Conservation (phyloP, 2,329 filamentous ascomycete species). For the Ophiocordyceps australis region DNA sequence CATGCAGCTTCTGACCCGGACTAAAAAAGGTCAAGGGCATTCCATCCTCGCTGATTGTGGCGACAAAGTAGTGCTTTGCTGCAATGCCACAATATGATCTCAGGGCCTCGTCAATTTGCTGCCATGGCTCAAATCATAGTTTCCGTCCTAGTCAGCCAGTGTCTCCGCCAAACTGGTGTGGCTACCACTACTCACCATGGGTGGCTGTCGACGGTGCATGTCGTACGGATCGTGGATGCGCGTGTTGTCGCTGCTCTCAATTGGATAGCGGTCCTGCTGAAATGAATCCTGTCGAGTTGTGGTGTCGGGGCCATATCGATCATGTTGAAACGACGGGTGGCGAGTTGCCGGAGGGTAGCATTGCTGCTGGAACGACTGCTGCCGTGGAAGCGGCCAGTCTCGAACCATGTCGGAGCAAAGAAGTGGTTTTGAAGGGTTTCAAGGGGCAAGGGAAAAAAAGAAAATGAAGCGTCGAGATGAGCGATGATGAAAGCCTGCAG, state of each 20-base stretch:
- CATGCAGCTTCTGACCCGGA: constrained; percentile 17
- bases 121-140: not conserved
- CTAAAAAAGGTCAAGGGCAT: constrained; percentile 25
- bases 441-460: too few relatives aligned
- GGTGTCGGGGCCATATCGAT: constrained; percentile 11
- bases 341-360: constrained; percentile 9
- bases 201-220: constrained; percentile 16
- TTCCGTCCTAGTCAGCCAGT: too few relatives aligned
- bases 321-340: constrained; percentile 10
- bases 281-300: constrained; percentile 12
- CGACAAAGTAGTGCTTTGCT: constrained; percentile 32
- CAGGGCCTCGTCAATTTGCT: constrained; percentile 33
- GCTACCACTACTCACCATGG: constrained; percentile 19
- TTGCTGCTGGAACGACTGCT: constrained; percentile 9
- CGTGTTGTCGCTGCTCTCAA: constrained; percentile 11
- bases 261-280: constrained; percentile 10
- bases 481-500: too few relatives aligned
- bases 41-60: constrained; percentile 28
- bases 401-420: constrained; percentile 25
- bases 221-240: constrained; percentile 17
- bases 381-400: constrained; percentile 17
- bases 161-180: too few relatives aligned
- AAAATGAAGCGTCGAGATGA: too few relatives aligned
- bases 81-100: constrained; percentile 32
- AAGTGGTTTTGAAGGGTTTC: too few relatives aligned